Conservation (phyloP, 2,329 filamentous ascomycete species). For the Venturiaceae sp. region DNA sequence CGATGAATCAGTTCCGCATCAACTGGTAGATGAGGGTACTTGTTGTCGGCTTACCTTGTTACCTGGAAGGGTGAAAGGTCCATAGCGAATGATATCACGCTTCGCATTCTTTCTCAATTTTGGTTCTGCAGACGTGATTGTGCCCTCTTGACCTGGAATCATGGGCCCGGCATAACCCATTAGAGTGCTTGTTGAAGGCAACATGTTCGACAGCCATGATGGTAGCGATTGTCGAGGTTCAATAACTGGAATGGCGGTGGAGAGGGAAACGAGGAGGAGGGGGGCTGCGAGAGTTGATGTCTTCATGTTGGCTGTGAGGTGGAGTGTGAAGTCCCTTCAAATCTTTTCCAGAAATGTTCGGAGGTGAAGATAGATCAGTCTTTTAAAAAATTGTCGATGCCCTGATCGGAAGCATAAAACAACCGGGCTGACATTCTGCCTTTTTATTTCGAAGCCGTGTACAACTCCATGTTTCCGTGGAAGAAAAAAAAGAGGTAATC, state of each 20-base stretch:
- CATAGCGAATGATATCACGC: slow-evolving; percentile 2
- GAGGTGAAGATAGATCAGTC: no score
- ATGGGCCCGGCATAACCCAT: background rate
- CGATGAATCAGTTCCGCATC: no score
- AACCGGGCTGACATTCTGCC: no score
- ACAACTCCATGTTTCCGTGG: no score
- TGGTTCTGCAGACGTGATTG: background rate
- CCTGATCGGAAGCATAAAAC: no score
- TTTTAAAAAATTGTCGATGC: no score
- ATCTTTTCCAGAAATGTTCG: no score
- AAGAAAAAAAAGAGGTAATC: no score
- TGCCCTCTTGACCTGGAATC: background rate
- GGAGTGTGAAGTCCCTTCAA: no score
- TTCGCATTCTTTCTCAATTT: background rate
- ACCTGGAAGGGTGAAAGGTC: background rate
- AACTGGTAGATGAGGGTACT: no score
- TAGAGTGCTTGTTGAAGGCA: background rate
- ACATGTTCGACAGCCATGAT: background rate
- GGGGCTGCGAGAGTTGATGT: background rate
- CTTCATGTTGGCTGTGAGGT: background rate
- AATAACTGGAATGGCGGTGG: background rate
- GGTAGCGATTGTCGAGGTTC: background rate
- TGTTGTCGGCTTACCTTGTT: background rate
- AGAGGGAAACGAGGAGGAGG: background rate
- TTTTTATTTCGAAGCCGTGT: no score